These are phyloP conservation scores for Myrmaecium sp. DNA, from an alignment of 2,329 filamentous ascomycete species.

Conservation along the genomic window DNA sequence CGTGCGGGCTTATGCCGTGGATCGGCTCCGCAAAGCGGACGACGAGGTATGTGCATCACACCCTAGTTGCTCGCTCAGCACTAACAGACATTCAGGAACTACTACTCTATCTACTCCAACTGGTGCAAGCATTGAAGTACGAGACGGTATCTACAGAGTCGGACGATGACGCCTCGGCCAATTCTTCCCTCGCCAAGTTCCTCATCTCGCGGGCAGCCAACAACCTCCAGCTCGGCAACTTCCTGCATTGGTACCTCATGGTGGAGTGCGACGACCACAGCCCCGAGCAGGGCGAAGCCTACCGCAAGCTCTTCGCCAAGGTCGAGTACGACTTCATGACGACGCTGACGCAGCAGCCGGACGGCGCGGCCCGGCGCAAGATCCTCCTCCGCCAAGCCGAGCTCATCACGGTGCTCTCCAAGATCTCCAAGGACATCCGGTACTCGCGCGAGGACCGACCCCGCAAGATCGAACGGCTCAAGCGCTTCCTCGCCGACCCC, in stretches of 20 bases:
- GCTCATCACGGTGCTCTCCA: slow-evolving; percentile 70
- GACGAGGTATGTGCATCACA: too few relatives aligned
- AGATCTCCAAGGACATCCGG: slow-evolving; percentile 77
- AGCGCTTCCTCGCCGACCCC: slow-evolving; percentile 68
- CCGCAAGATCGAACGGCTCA: slow-evolving; percentile 69
- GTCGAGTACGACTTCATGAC: slow-evolving; percentile 95
- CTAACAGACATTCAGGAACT: slow-evolving; percentile 55
- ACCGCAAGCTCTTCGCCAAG: slow-evolving; percentile 75
- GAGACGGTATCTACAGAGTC: slow-evolving; percentile 47
- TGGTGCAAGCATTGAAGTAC: slow-evolving; percentile 92
- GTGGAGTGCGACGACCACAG: slow-evolving; percentile 83
- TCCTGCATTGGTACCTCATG: slow-evolving; percentile 97
- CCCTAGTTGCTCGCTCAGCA: slow-evolving; percentile 1
- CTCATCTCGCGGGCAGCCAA: slow-evolving; percentile 73
- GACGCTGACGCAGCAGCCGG: slow-evolving; percentile 55
- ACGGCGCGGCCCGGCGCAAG: slow-evolving; percentile 57
- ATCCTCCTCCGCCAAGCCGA: slow-evolving; percentile 76
- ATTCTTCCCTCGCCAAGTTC: slow-evolving; percentile 79
- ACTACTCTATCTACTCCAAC: slow-evolving; percentile 75
- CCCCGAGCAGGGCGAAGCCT: slow-evolving; percentile 54
- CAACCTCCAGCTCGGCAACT: slow-evolving; percentile 84
- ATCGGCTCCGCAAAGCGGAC: slow-evolving; percentile 77
- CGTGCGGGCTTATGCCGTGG: slow-evolving; percentile 84
- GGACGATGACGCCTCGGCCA: slow-evolving; percentile 43
- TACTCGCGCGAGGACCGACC: slow-evolving; percentile 60